Evolutionary conservation across 2,329 filamentous ascomycete genomes (phyloP).

Genomic region (Rutstroemia sp.): DNA sequence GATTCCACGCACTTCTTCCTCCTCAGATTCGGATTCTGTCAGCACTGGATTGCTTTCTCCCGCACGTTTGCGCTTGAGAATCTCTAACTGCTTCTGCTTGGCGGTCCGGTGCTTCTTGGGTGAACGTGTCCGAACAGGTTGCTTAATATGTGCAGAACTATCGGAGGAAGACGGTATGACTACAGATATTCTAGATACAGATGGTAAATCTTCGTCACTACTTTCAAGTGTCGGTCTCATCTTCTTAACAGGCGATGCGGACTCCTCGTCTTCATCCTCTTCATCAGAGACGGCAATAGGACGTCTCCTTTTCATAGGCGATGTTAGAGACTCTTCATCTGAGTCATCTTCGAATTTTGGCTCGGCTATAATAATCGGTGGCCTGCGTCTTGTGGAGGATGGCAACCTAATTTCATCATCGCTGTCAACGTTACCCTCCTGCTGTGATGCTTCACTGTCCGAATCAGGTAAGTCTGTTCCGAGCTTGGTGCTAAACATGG

Average conservation of each 20-base stretch:
- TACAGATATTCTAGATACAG: slow-evolving; percentile 5
- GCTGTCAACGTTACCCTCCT: slow-evolving; percentile 6
- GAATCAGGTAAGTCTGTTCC: not conserved
- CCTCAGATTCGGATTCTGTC: slow-evolving; percentile 31
- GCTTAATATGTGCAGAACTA: slow-evolving; percentile 3
- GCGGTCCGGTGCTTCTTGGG: slow-evolving; percentile 29
- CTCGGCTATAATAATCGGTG: not conserved
- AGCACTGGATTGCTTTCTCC: slow-evolving; percentile 34
- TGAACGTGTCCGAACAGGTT: slow-evolving; percentile 4
- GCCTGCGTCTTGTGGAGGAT: slow-evolving; percentile 16
- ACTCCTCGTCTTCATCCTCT: not conserved
- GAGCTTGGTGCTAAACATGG: slow-evolving; percentile 1
- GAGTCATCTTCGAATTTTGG: slow-evolving; percentile 9
- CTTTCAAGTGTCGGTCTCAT: not conserved
- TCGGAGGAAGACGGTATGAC: slow-evolving; percentile 13
- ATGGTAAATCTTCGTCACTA: slow-evolving; percentile 1
- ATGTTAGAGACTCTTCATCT: slow-evolving; percentile 12
- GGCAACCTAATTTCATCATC: slow-evolving; percentile 13
- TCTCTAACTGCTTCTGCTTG: slow-evolving; percentile 35
- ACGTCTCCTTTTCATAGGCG: slow-evolving; percentile 15
- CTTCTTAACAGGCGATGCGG: slow-evolving; percentile 2
- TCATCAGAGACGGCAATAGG: not conserved
- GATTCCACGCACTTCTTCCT: slow-evolving; percentile 10
- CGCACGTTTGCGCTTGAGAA: slow-evolving; percentile 33
- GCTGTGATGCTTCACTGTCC: not conserved